phyloP scores from a whole-genome alignment of 192 early-diverging fungal genomes.

The Globomyces pollinis-pini region DNA sequence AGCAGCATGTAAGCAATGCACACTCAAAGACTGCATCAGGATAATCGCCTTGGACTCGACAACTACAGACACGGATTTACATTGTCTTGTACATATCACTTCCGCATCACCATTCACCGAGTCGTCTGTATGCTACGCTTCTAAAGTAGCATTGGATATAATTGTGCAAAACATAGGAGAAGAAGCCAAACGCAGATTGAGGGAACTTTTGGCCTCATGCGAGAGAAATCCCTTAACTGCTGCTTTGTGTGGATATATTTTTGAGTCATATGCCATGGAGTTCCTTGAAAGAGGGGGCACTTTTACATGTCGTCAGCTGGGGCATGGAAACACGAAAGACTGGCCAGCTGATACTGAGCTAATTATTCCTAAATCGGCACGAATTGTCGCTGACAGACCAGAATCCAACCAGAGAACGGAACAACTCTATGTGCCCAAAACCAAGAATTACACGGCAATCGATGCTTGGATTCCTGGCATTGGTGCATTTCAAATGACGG shows the following conservation, averaged over 20 bases:
- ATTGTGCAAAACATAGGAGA: conserved; percentile 6
- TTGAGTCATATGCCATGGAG: conserved; percentile 5
- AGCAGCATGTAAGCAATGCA: conserved; percentile 4
- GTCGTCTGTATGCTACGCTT: not conserved
- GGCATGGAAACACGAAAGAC: conserved; percentile 7
- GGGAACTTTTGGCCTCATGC: conserved; percentile 3
- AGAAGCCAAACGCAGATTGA: conserved; percentile 4
- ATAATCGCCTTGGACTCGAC: conserved; percentile 1
- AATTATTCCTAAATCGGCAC: not conserved
- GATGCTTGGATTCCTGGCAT: too few species aligned
- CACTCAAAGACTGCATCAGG: conserved; percentile 2
- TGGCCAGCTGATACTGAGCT: not conserved
- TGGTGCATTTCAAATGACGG: conserved; percentile 8
- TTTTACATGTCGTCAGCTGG: conserved; percentile 2
- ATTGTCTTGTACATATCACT: not conserved
- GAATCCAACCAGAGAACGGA: not conserved
- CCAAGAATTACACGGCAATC: too few species aligned
- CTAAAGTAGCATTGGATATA: conserved; percentile 1
- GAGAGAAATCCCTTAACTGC: conserved; percentile 1
- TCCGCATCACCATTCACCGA: not conserved
- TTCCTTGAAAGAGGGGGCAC: conserved; percentile 5
- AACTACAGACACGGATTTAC: not conserved
- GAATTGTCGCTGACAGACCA: not conserved
- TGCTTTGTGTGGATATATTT: not conserved
- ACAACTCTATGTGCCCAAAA: too few species aligned